Evolutionary conservation across 108 stramenopile species (phyloP).

Genomic region (Craspedostauros australis): DNA sequence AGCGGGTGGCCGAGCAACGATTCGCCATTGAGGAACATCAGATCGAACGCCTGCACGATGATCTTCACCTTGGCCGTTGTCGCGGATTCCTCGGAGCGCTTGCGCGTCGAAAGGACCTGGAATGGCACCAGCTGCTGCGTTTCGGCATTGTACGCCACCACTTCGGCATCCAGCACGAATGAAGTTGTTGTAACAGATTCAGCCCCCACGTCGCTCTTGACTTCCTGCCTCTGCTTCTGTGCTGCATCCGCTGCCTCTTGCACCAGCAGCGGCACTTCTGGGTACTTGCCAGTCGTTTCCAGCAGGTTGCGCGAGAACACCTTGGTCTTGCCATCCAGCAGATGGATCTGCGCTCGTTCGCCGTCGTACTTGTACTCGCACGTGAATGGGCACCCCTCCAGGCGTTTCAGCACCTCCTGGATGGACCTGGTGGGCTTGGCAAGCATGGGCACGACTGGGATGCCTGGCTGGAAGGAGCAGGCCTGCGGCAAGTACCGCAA

Average conservation of each 20-base stretch:
- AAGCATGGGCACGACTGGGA: constrained; percentile 98
- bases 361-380: constrained; percentile 99
- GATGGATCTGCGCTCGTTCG: constrained; percentile 97
- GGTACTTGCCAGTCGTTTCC: constrained; percentile 93
- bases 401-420: constrained; percentile 90
- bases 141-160: constrained; percentile 90
- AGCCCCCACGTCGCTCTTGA: not conserved
- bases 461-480: constrained; percentile 88
- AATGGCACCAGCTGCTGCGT: constrained; percentile 81
- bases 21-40: constrained; percentile 96
- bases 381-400: constrained; percentile 88
- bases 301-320: constrained; percentile 92
- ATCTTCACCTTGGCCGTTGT: constrained; percentile 92
- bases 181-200: constrained; percentile 39
- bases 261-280: constrained; percentile 90
- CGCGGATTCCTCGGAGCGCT: constrained; percentile 75
- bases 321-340: constrained; percentile 76
- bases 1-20: constrained; percentile 79
- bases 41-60: constrained; percentile 98
- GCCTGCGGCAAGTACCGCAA: constrained; percentile 55
- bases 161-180: constrained; percentile 97
- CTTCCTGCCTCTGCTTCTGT: not conserved
- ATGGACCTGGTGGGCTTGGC: constrained; percentile 97
- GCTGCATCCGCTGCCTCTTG: constrained; percentile 46
- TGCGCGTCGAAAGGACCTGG: constrained; percentile 79